Conservation (phyloP, 2,329 filamentous ascomycete genomes). For the Lachnellula willkommii region DNA sequence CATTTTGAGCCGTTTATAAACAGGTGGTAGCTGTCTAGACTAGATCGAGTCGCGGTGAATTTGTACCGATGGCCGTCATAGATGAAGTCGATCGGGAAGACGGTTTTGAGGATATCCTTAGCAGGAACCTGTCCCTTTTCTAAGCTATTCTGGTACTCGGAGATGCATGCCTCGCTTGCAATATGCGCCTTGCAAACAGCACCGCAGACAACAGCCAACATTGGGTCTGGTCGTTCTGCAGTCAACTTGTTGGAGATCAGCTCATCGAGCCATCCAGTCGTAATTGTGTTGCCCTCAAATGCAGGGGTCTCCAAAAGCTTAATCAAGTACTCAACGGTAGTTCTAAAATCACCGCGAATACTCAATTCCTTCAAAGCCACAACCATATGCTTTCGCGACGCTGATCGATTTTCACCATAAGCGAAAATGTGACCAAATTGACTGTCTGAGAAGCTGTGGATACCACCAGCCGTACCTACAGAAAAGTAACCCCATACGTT, state of each 20-base stretch:
- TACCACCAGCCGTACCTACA: constrained; percentile 90
- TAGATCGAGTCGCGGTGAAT: constrained; percentile 92
- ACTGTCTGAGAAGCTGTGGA: constrained; percentile 98
- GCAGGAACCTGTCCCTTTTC: constrained; percentile 97
- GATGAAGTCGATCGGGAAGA: constrained; percentile 97
- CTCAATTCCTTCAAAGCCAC: constrained; percentile 97
- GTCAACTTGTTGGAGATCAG: constrained; percentile 97
- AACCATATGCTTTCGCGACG: constrained; percentile 98
- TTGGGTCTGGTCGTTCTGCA: constrained; percentile 88
- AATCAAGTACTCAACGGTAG: constrained; percentile 97
- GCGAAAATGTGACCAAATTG: constrained; percentile 99
- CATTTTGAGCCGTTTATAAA: constrained; percentile 99
- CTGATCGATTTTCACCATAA: constrained; percentile 93
- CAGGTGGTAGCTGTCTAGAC: constrained; percentile 88
- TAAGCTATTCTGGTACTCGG: constrained; percentile 79
- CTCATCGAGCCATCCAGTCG: constrained; percentile 97
- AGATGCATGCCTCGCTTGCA: constrained; percentile 82
- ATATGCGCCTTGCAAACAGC: constrained; percentile 92
- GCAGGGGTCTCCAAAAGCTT: constrained; percentile 97
- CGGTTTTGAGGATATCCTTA: constrained; percentile 95
- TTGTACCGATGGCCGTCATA: constrained; percentile 97
- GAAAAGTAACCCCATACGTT: constrained; percentile 99
- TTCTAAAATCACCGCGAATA: constrained; percentile 98
- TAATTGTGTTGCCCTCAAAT: constrained; percentile 98
- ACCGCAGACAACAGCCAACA: constrained; percentile 91